Base-by-base conservation (phyloP, 768 basidiomycete species). In the Boletus pseudopeckii region DNA sequence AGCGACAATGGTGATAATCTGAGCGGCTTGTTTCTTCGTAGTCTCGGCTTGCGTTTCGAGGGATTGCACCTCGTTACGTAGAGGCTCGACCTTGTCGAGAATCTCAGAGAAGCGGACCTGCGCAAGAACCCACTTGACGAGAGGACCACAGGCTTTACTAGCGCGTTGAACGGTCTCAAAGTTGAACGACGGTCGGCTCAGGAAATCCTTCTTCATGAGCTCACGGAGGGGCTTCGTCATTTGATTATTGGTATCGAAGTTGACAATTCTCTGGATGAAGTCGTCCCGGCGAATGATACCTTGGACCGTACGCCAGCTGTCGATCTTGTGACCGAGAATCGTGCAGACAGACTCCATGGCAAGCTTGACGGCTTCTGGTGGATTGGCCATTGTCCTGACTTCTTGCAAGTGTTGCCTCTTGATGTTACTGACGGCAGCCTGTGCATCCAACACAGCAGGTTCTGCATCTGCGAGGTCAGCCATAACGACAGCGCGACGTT, bases 291-390 rank as follows among this genome's bases (percentile, higher is more conserved):
- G 90, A 61, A 98, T 93, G 72, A 98, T 90, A 55, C 86, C 85
- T 70, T 98, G 95, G 8, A 99, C 93, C 2, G 94, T 84, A 56
- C 92, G 86, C 97, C 97, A 99, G 67, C 85, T 86, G 64, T 99
- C 97, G 64, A 98, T 90, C 72, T 93, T 92, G 75, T 98, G 92
- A 7, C 97, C 97, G 20, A 99, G 84, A 43, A 97, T 79, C 14
- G 91, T 94, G 71, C 97, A 98, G 38, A 97, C 96, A 1, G 95
- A 97, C 66, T 98, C 97, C 94, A 98, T 98, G 15, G 97, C 92
- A 42, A 96, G 73, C 71, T 98, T 98, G 61, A 98, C 95, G 5
- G 92, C 89, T 69, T 98, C 97, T 0, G 97, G 97, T 43, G 97
- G 97, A 65, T 98, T 98, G 41, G 93, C 91, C 95, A 99, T 98